Conservation (phyloP, 2,329 filamentous ascomycete genomes). For the Fusarium oligoseptatum region DNA sequence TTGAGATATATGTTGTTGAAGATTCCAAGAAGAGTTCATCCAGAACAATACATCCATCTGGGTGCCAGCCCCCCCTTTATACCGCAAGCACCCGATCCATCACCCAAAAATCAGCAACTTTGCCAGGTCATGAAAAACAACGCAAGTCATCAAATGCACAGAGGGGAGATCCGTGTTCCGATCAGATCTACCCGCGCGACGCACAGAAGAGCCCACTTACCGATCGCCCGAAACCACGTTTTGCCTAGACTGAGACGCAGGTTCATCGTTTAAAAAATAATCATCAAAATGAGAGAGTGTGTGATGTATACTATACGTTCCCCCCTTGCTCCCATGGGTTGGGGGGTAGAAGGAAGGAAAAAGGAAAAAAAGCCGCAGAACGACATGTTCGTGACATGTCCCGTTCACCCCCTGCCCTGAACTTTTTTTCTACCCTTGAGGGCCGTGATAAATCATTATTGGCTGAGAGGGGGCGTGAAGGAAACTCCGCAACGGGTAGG, state of each 20-base stretch:
- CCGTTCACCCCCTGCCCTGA: slow-evolving; percentile 25
- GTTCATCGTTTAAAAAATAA: slow-evolving; percentile 13
- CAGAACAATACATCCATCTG: background rate
- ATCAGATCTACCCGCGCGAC: slow-evolving; percentile 32
- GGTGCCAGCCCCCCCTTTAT: background rate
- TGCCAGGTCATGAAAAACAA: slow-evolving; percentile 21
- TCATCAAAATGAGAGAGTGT: background rate
- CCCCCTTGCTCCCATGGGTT: background rate
- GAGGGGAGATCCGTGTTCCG: slow-evolving; percentile 29
- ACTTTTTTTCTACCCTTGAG: background rate
- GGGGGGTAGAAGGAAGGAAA: slow-evolving; percentile 12
- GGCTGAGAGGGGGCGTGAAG: slow-evolving; percentile 22
- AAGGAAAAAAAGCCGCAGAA: slow-evolving; percentile 35
- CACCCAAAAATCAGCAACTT: slow-evolving; percentile 10
- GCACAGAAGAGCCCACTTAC: slow-evolving; percentile 37
- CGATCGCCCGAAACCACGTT: slow-evolving; percentile 37
- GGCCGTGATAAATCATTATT: slow-evolving; percentile 26
- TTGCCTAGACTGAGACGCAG: slow-evolving; percentile 2
- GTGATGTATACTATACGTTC: background rate
- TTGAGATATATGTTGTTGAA: background rate
- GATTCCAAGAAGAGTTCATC: slow-evolving; percentile 1
- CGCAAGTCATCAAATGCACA: slow-evolving; percentile 13
- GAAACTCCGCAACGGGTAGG: slow-evolving; percentile 41
- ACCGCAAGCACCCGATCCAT: background rate
- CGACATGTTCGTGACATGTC: slow-evolving; percentile 14